Percentiles rank a stretch among this genome's conserved stretches.
Evolutionary conservation across 176 grass and related monocot species (phyloP).

Genomic region (Rhipidocladum racemiflorum): DNA sequence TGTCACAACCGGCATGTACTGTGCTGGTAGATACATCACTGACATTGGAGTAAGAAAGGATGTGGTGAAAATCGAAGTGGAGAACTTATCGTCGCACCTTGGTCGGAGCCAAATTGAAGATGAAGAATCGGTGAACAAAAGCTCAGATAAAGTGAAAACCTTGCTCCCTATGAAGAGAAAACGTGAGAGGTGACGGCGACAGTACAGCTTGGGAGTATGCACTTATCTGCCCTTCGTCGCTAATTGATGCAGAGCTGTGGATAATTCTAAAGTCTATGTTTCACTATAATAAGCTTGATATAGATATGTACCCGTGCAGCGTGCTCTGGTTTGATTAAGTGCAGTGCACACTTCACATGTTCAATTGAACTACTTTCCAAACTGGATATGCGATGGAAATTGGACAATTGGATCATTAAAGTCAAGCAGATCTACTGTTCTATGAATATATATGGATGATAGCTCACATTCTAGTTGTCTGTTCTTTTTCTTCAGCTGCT

Average conservation of each 20-base stretch:
- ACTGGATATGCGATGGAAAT: constrained; percentile 11
- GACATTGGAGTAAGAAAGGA: constrained; percentile 92
- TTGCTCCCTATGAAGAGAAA: constrained; percentile 63
- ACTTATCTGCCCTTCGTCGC: neutral
- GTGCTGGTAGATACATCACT: constrained; percentile 84
- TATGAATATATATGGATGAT: neutral
- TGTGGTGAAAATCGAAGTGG: constrained; percentile 68
- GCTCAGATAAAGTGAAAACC: constrained; percentile 2
- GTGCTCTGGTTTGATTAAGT: constrained; percentile 5
- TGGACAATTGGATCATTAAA: neutral
- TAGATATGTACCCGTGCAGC: constrained; percentile 20
- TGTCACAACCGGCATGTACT: constrained; percentile 94
- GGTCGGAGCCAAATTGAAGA: constrained; percentile 37
- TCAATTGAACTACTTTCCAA: constrained; percentile 1
- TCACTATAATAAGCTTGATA: constrained; percentile 35
- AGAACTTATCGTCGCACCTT: constrained; percentile 53
- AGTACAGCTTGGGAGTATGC: neutral
- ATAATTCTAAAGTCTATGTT: constrained; percentile 37
- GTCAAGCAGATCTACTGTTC: neutral
- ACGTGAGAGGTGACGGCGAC: constrained; percentile 31
- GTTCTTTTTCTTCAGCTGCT: neutral
- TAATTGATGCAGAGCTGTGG: constrained; percentile 23
- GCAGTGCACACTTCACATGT: neutral
- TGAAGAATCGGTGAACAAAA: constrained; percentile 28
- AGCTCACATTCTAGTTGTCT: neutral